Percentiles rank a stretch among this genome's conserved stretches.
Evolutionary conservation across 805 yeast genomes (phyloP).

Genomic region (Pichia eremophila): DNA sequence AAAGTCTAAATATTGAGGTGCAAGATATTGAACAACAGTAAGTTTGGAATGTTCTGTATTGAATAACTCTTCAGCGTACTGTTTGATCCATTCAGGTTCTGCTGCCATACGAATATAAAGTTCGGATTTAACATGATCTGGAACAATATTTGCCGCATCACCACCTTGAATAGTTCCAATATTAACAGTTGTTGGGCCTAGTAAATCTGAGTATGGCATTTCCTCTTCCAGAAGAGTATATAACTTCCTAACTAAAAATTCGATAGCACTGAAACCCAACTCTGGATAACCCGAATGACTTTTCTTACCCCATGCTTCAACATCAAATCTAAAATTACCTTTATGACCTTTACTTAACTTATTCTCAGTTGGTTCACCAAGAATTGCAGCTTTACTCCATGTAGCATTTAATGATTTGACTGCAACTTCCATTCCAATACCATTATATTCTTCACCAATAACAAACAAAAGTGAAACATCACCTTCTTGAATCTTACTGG

Average conservation of each 20-base stretch:
- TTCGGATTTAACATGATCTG: slow-evolving; percentile 43
- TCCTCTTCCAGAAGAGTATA: slow-evolving; percentile 31
- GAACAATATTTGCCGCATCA: slow-evolving; percentile 55
- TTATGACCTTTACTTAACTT: slow-evolving; percentile 62
- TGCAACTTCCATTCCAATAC: slow-evolving; percentile 49
- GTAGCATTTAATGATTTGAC: slow-evolving; percentile 28
- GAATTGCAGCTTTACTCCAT: slow-evolving; percentile 48
- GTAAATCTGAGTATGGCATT: slow-evolving; percentile 40
- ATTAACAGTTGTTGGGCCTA: slow-evolving; percentile 55
- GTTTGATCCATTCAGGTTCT: slow-evolving; percentile 29
- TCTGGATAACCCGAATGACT: slow-evolving; percentile 64
- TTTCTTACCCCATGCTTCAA: slow-evolving; percentile 41
- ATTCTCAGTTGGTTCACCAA: slow-evolving; percentile 68
- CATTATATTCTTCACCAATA: slow-evolving; percentile 58
- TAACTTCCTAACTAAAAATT: slow-evolving; percentile 41
- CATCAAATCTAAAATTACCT: slow-evolving; percentile 36
- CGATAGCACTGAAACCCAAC: slow-evolving; percentile 52
- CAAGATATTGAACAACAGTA: slow-evolving; percentile 12
- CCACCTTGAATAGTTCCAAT: slow-evolving; percentile 51
- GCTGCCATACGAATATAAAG: slow-evolving; percentile 45
- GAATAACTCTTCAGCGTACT: slow-evolving; percentile 27
- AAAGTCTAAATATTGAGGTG: slow-evolving; percentile 42
- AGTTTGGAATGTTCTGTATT: slow-evolving; percentile 21
- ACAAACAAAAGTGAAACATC: slow-evolving; percentile 52
- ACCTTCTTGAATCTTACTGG: slow-evolving; percentile 34